Evolutionary conservation across 2,329 filamentous ascomycete species (phyloP).

Genomic region (Bipolaris sorokiniana): DNA sequence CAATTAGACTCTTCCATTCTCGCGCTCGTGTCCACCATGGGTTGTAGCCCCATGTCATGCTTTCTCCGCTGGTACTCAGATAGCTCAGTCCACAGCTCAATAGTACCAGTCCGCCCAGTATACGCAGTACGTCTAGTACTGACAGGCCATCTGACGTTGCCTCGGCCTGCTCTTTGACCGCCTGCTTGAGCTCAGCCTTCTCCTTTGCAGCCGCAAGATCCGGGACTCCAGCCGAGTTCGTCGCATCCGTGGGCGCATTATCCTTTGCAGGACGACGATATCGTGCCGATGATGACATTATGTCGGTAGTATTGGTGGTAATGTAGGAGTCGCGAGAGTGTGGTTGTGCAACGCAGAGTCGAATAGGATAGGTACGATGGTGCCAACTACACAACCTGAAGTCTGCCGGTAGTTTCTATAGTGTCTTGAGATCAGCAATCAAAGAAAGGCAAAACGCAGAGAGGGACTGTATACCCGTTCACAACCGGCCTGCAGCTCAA

Average conservation of each 20-base stretch:
- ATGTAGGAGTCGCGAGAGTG: not conserved
- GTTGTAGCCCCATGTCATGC: slow-evolving; percentile 49
- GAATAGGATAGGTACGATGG: not conserved
- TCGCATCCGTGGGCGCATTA: slow-evolving; percentile 8
- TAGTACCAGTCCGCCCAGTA: slow-evolving; percentile 70
- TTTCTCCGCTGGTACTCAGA: slow-evolving; percentile 72
- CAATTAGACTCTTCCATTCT: slow-evolving; percentile 43
- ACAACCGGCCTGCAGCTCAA: not conserved
- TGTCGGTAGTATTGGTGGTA: not conserved
- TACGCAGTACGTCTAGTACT: slow-evolving; percentile 69
- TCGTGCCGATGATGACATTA: slow-evolving; percentile 33
- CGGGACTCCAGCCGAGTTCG: slow-evolving; percentile 14
- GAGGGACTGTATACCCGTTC: not conserved
- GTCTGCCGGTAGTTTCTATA: not conserved
- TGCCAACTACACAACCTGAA: not conserved
- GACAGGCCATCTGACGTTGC: slow-evolving; percentile 34
- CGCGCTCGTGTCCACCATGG: slow-evolving; percentile 46
- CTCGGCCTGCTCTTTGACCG: slow-evolving; percentile 31
- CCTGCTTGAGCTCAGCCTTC: slow-evolving; percentile 36
- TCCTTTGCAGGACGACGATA: slow-evolving; percentile 28
- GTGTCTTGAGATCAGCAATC: not conserved
- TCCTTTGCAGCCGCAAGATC: slow-evolving; percentile 23
- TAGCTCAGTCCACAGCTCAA: slow-evolving; percentile 76
- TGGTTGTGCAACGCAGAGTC: not conserved
- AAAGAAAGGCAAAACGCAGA: not conserved